Base-by-base conservation (phyloP, 495 filamentous ascomycete species). In the Amorphotheca resinae region DNA sequence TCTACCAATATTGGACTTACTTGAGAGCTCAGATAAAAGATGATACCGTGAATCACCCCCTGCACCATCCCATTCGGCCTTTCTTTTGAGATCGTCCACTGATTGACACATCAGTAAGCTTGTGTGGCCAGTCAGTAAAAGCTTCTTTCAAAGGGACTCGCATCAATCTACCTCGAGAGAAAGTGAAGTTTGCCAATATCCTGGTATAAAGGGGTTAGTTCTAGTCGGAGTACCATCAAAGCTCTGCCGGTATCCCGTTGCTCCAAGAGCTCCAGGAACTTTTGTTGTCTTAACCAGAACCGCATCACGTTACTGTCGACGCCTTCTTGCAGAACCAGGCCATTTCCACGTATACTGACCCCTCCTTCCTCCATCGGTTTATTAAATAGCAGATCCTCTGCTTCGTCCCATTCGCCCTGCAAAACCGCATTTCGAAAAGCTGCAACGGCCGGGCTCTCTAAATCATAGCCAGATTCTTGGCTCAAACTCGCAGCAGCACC, bases 241-340 rank as follows among this genome's bases (percentile, higher is more conserved):
- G 93, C 91, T 20, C 70, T 69, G 16, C 67, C 69, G 14, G 82
- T 72, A 54, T 96, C 77, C 44, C 77, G 65, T 44, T 70, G 63
- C 59, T 96, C 87, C 21, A 99, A 65, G 8, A 94, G 65, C 58
- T 99, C 91, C 22, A 99, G 66, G 59, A 87, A 99, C 61, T 96
- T 99, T 56, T 99, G 91, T 56, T 91, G 80, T 50, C 89, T 70
- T 44, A 96, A 65, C 63, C 76, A 77, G 62, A 99, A 93, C 30
- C 58, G 58, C 65, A 73, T 69, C 17, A 60, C 48, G 48, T 65
- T 61, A 20, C 58, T 58, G 38, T 70, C 63, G 25, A 64, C 62
- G 25, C 64, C 66, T 9, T 62, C 50, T n/a, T 60, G 60, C 9
- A 74, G 54, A 5, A 66, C 61, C 26, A 75, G 52, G 22, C 67